Conservation (phyloP, 2,329 filamentous ascomycete species). For the Neofusicoccum sp. region DNA sequence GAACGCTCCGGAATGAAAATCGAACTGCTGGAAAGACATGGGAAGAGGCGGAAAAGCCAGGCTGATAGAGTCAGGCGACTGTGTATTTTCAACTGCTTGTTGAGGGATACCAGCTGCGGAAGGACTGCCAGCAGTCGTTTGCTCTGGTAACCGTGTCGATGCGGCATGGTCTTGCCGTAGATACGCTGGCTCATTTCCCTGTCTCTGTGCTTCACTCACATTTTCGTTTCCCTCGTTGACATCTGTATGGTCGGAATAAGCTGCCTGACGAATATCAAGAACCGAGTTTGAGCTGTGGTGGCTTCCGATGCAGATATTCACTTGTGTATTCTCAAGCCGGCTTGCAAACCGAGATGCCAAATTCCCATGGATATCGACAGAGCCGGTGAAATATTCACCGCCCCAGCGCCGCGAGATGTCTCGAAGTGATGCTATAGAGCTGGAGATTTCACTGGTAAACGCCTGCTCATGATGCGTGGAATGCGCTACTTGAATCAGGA, state of each 20-base stretch:
- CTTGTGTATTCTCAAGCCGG: constrained; percentile 34
- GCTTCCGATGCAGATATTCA: not conserved
- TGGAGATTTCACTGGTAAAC: constrained; percentile 36
- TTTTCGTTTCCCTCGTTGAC: not conserved
- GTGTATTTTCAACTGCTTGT: constrained; percentile 21
- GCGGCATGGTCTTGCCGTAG: not conserved
- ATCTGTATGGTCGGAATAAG: constrained; percentile 34
- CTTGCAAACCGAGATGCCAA: constrained; percentile 41
- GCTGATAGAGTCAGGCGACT: constrained; percentile 28
- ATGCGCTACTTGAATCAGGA: constrained; percentile 31
- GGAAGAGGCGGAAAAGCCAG: constrained; percentile 40
- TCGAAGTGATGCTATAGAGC: constrained; percentile 36
- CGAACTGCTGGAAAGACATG: constrained; percentile 31
- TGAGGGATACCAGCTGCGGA: not conserved
- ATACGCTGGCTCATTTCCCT: not conserved
- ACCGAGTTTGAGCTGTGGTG: constrained; percentile 21
- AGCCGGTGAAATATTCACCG: constrained; percentile 27
- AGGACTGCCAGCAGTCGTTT: no score
- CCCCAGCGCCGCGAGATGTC: constrained; percentile 45
- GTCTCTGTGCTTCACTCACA: constrained; percentile 6
- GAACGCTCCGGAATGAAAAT: constrained; percentile 9
- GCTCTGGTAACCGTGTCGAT: not conserved
- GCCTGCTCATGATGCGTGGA: constrained; percentile 35
- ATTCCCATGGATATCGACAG: constrained; percentile 25
- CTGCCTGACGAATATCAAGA: constrained; percentile 39